These are phyloP conservation scores for Aspergillus sp. DNA, from an alignment of 2,329 filamentous ascomycete species.

Conservation along the genomic window DNA sequence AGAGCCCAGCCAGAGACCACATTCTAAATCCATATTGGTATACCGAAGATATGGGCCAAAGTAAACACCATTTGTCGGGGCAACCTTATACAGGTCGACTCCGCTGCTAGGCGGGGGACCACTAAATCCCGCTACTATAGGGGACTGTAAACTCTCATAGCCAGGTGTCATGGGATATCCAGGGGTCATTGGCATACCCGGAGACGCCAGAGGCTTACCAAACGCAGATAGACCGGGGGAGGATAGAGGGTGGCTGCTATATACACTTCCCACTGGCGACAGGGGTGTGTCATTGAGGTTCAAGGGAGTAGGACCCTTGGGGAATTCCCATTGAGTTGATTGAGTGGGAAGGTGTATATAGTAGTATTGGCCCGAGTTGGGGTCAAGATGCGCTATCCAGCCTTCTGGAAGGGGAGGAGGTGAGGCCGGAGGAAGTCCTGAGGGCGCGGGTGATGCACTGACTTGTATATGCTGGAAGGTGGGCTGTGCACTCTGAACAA, in stretches of 20 bases:
- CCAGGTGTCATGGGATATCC: slow-evolving; percentile 80
- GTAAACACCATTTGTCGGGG: slow-evolving; percentile 93
- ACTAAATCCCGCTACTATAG: slow-evolving; percentile 72
- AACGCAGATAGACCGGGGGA: slow-evolving; percentile 62
- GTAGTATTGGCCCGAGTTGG: slow-evolving; percentile 95
- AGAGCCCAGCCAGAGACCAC: slow-evolving; percentile 85
- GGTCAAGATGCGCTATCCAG: slow-evolving; percentile 95
- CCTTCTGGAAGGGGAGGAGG: slow-evolving; percentile 93
- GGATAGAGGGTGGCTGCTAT: slow-evolving; percentile 63
- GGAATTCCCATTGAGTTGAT: slow-evolving; percentile 98
- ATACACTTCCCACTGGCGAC: slow-evolving; percentile 74
- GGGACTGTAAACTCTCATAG: slow-evolving; percentile 79
- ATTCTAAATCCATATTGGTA: slow-evolving; percentile 93
- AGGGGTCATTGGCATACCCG: slow-evolving; percentile 75
- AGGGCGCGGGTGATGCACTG: slow-evolving; percentile 30
- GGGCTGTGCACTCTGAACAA: slow-evolving; percentile 22
- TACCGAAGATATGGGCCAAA: slow-evolving; percentile 96
- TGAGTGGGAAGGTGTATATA: slow-evolving; percentile 96
- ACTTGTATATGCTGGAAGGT: slow-evolving; percentile 21
- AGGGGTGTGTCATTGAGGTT: slow-evolving; percentile 76
- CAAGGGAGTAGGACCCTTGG: slow-evolving; percentile 87
- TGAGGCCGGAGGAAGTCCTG: slow-evolving; percentile 63
- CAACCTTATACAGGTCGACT: slow-evolving; percentile 89
- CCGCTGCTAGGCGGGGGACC: slow-evolving; percentile 85
- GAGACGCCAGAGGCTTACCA: slow-evolving; percentile 63